Evolutionary conservation across 2,329 filamentous ascomycete genomes (phyloP), one percentile per base, ranked within the genome.

Genomic region (Phaeosphaeriaceae sp.): DNA sequence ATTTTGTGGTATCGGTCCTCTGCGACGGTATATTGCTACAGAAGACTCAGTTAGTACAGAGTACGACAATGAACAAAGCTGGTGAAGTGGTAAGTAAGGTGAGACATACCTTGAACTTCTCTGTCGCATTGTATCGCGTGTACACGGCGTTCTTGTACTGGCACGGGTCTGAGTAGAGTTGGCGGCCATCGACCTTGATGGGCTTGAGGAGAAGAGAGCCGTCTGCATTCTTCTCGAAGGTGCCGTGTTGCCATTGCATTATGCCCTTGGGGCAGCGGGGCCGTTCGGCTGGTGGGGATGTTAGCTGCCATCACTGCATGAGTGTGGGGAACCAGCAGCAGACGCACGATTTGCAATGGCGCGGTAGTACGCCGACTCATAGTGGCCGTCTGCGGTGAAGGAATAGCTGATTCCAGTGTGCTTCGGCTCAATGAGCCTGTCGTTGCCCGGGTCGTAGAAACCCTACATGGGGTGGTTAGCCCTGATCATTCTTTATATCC

Each of bases 221-320:
- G 68, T 90, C 85, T 20, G 78, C 67, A 45, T 82, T 79, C 63
- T 87, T 79, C 5, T 79, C 78, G 72, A 86, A 90, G 54, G 76
- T 86, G 44, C 89, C 89, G 71, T 92, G 89, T 72, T 92, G 89
- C 83, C 86, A 92, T 77, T 91, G 88, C 81, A 91, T 86, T 48
- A 91, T 84, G 9, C 85, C 87, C 53, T 82, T 81, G 1, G 88
- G 85, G 67, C 89, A 91, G 58, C 80, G 76, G 25, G 89, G 89
- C 15, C 83, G 79, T 48, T 78, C 76, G 45, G 88, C 88, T 89
- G 66, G 31, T 61, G 53, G 19, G 48, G 13, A n/a, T 46, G 62
- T 77, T 51, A 78, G 72, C 47, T 40, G 7, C n/a, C n/a, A n/a
- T n/a, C n/a, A n/a, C n/a, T n/a, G n/a, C n/a, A n/a, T n/a, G n/a